Evolutionary conservation across 768 basidiomycete genomes (phyloP).

Genomic region (Boletales sp.): DNA sequence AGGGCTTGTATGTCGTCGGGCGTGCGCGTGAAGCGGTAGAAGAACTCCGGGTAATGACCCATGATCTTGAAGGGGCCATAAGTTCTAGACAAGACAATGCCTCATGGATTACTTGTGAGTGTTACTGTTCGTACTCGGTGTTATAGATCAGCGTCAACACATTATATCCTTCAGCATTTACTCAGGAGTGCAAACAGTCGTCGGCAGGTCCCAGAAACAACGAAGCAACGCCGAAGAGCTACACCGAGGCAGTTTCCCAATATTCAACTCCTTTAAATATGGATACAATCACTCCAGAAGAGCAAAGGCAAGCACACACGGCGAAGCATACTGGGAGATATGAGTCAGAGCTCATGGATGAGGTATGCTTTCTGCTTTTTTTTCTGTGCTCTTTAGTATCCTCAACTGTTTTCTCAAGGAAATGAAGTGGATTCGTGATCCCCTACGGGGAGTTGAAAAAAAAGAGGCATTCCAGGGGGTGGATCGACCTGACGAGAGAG

Average conservation of each 20-base stretch:
- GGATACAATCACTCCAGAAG: neutral
- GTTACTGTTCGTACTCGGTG: neutral
- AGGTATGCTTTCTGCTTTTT: neutral
- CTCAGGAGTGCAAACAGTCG: neutral
- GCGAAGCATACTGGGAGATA: neutral
- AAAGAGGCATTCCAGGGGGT: slow-evolving; percentile 3
- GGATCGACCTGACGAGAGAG: slow-evolving; percentile 9
- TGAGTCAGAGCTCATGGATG: neutral
- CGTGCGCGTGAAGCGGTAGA: neutral
- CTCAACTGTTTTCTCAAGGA: neutral
- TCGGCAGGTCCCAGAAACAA: slow-evolving; percentile 2
- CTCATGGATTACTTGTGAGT: slow-evolving; percentile 5
- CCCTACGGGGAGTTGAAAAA: slow-evolving; percentile 3
- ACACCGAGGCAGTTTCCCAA: slow-evolving; percentile 1
- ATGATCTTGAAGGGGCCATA: neutral
- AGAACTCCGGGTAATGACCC: neutral
- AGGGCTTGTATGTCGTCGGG: neutral
- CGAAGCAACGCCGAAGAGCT: neutral
- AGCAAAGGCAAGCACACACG: slow-evolving; percentile 3
- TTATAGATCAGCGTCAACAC: neutral
- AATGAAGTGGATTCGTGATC: neutral
- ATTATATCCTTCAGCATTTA: neutral
- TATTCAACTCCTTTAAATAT: slow-evolving; percentile 1
- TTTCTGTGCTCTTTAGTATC: neutral
- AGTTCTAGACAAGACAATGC: neutral